Evolutionary conservation across 2,329 filamentous ascomycete genomes (phyloP).

Genomic region (Sclerotinia trifoliorum): DNA sequence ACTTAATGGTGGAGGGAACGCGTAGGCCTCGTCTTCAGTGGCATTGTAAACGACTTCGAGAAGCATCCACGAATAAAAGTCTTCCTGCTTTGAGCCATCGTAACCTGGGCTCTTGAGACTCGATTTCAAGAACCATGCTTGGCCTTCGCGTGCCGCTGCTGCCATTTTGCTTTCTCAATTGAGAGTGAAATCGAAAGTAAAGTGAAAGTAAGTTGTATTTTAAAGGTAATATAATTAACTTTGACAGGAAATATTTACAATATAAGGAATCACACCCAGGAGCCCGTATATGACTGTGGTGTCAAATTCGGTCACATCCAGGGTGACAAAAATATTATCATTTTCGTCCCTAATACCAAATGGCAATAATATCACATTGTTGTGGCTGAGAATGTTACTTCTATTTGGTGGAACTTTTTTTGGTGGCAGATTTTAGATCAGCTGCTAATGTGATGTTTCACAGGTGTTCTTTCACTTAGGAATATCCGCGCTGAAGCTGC

Average conservation of each 20-base stretch:
- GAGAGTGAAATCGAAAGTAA: neutral
- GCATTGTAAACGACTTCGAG: constrained; percentile 10
- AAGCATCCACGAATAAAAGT: constrained; percentile 11
- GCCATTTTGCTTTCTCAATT: neutral
- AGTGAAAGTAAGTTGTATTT: neutral
- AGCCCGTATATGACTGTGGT: neutral
- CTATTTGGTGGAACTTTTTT: neutral
- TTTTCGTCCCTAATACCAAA: neutral
- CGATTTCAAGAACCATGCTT: constrained; percentile 10
- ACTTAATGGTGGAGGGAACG: neutral
- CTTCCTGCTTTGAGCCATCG: constrained; percentile 1
- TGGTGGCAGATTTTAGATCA: neutral
- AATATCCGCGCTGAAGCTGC: neutral
- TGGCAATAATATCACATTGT: neutral
- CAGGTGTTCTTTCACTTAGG: neutral
- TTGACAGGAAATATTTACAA: neutral
- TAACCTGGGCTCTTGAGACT: constrained; percentile 12
- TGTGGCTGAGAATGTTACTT: neutral
- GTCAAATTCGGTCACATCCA: neutral
- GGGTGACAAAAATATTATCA: neutral
- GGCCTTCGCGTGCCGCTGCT: constrained; percentile 5
- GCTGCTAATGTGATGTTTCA: neutral
- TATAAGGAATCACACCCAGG: constrained; percentile 1
- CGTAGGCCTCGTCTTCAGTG: neutral
- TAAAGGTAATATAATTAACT: neutral